phyloP scores from a whole-genome alignment of 257 asterid genomes.

The Striga asiatica region DNA sequence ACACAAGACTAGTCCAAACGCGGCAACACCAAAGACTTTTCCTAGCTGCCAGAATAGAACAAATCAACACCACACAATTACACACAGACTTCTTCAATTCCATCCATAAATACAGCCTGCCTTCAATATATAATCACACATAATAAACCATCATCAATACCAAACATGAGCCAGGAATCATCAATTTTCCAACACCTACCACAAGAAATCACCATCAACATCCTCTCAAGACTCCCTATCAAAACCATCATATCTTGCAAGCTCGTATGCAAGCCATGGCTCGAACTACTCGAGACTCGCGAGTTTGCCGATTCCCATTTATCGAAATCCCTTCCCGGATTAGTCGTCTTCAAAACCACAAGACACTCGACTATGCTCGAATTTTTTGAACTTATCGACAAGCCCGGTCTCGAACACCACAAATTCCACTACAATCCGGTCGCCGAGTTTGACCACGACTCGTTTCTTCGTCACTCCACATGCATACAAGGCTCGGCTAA shows the following conservation, averaged over 20 bases:
- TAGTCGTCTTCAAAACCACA: neutral
- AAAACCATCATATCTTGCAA: neutral
- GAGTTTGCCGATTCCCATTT: neutral
- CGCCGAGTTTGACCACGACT: neutral
- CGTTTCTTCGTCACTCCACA: neutral
- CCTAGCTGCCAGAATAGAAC: too few relatives aligned
- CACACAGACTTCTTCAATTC: too few relatives aligned
- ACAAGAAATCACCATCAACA: neutral
- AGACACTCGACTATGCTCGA: neutral
- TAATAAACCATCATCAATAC: too few relatives aligned
- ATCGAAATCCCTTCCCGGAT: neutral
- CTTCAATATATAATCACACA: too few relatives aligned
- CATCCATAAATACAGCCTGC: too few relatives aligned
- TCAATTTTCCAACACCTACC: neutral
- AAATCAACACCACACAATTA: too few relatives aligned
- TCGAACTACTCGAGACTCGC: neutral
- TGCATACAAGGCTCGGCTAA: neutral
- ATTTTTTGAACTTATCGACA: neutral
- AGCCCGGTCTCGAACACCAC: neutral
- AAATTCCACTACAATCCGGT: neutral
- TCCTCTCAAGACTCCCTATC: neutral
- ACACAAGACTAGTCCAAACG: too few relatives aligned
- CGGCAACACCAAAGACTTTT: too few relatives aligned
- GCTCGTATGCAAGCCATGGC: neutral
- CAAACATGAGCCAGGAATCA: neutral